phyloP scores from a whole-genome alignment of 73 alveolate genomes.

The Symbiodinium natans region DNA sequence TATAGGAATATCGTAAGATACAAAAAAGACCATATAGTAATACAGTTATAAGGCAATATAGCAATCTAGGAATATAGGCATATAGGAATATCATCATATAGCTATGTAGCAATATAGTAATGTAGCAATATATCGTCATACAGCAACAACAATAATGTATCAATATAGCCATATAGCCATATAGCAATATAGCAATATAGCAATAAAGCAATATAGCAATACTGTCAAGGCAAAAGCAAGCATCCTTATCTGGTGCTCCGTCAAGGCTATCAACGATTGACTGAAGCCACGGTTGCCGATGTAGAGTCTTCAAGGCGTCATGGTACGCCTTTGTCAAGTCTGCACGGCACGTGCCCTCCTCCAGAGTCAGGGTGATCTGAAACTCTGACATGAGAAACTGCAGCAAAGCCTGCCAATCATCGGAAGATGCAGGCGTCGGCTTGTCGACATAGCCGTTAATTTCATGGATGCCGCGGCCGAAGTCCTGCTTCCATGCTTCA shows the following conservation, averaged over 20 bases:
- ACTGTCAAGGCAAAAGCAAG: background rate
- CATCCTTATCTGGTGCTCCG: background rate
- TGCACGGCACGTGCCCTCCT: slow-evolving; percentile 8
- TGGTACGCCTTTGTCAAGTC: background rate
- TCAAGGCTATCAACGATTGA: background rate
- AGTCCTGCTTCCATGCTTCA: slow-evolving; percentile 37
- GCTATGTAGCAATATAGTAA: too few species aligned
- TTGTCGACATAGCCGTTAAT: background rate
- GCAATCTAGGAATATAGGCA: too few species aligned
- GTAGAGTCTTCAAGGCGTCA: slow-evolving; percentile 31
- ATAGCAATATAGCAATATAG: too few species aligned
- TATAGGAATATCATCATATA: too few species aligned
- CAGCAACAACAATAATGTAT: too few species aligned
- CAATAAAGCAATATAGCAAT: too few species aligned
- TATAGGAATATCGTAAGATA: too few species aligned
- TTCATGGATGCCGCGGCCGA: slow-evolving; percentile 35
- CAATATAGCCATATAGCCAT: too few species aligned
- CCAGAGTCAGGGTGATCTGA: slow-evolving; percentile 7
- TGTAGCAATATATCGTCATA: too few species aligned
- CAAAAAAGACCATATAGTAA: too few species aligned
- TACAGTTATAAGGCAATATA: too few species aligned
- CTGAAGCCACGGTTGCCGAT: slow-evolving; percentile 71
- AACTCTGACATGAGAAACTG: background rate
- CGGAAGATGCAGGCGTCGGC: background rate
- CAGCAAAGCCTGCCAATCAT: background rate